Base-by-base conservation (phyloP, 2,329 filamentous ascomycete species). In the Aspergillus piperis region DNA sequence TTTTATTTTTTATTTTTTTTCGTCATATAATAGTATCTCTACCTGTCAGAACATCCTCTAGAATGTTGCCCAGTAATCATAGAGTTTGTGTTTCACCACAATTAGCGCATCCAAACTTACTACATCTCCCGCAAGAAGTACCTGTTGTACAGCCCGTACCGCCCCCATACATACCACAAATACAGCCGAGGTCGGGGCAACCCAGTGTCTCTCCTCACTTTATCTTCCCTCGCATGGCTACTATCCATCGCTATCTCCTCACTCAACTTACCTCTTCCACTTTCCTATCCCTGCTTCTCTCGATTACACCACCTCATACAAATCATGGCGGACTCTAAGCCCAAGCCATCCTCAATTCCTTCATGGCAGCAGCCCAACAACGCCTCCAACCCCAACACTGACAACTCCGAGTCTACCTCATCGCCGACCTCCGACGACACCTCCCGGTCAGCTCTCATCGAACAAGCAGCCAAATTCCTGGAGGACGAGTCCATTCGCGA, bases 391-490 rank as follows among this genome's bases (percentile, higher is more conserved):
- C 52, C 54, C 57, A 41, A 55, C 60, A 8, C 17, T n/a, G 62
- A 84, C 78, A 56, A 62, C 42, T 62, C 62, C 55, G 19, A 66
- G 41, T 60, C 69, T 53, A 53, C 67, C 47, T 58, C 65, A 60
- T 66, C 71, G 60, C 65, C 69, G 56, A 67, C 50, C 65, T 67
- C 70, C 66, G 67, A 71, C 41, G 64, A 68, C 62, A 55, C 66
- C 55, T 58, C 69, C 58, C 71, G 75, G 67, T 63, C 72, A 64
- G 62, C 68, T 47, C 73, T 83, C 11, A 70, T 90, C 38, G 86
- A 91, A 15, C 86, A 92, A 71, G 92, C 92, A 27, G 83, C 84
- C 47, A 85, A 82, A 56, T 97, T 96, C 71, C 83, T 97, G 3
- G 81, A 90, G 54, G 89, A 96, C 62, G 86, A 90, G 7, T 81